A percentile compares a stretch with the other conserved stretches of the same genome.
These are phyloP conservation scores for Leucoagaricus sp. DNA, from an alignment of 1,284 basidiomycete species.

Conservation along the genomic window DNA sequence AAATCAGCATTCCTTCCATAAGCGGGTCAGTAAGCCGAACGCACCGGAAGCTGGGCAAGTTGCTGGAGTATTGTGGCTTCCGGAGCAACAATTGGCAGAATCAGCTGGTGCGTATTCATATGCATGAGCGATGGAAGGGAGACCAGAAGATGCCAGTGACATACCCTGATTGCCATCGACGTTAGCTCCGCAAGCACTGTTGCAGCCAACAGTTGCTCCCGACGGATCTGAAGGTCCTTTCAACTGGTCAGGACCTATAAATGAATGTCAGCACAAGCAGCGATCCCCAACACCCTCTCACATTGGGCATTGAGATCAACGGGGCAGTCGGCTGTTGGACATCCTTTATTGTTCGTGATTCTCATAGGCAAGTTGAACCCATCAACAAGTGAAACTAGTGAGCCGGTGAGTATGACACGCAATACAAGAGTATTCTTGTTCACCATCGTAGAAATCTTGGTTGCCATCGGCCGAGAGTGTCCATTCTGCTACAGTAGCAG, in stretches of 20 bases:
- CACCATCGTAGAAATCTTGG: slow-evolving; percentile 9
- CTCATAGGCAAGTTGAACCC: slow-evolving; percentile 61
- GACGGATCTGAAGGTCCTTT: slow-evolving; percentile 26
- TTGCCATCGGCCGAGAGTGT: slow-evolving; percentile 40
- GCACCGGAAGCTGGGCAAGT: slow-evolving; percentile 50
- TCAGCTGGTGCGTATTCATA: slow-evolving; percentile 30
- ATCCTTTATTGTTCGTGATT: slow-evolving; percentile 54
- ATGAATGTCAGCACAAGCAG: too few relatives aligned
- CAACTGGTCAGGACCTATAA: slow-evolving; percentile 37
- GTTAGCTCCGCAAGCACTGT: slow-evolving; percentile 58
- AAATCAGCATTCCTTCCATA: slow-evolving; percentile 1
- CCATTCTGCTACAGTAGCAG: slow-evolving; percentile 58
- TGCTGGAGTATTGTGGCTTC: slow-evolving; percentile 44
- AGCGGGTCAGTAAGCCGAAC: slow-evolving; percentile 15
- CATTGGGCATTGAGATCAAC: slow-evolving; percentile 50
- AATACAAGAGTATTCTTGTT: neutral
- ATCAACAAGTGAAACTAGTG: slow-evolving; percentile 51
- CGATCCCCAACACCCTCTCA: slow-evolving; percentile 16
- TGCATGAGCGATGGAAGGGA: neutral
- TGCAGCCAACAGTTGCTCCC: slow-evolving; percentile 41
- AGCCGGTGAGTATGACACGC: neutral
- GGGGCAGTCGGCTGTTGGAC: slow-evolving; percentile 49
- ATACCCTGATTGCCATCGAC: slow-evolving; percentile 47
- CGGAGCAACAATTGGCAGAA: slow-evolving; percentile 58
- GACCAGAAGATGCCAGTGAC: neutral